Conservation (phyloP, 371 early-diverging fungal genomes). For the Smittium mucronatum region DNA sequence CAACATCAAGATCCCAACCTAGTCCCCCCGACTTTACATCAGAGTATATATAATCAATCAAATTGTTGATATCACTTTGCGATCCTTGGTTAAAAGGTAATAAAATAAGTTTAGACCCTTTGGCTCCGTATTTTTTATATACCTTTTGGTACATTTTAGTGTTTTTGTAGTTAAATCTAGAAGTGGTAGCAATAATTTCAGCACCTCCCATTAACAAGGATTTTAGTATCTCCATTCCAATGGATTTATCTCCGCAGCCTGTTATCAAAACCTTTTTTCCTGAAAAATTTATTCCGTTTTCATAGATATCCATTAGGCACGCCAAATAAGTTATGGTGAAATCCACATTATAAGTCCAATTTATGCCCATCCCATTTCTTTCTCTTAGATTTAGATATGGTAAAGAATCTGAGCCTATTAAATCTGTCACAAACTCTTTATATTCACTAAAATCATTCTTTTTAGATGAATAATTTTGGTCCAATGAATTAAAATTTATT, state of each 20-base stretch:
- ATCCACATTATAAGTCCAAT: conserved; percentile 28
- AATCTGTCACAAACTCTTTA: too few species aligned
- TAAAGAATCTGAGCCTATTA: too few species aligned
- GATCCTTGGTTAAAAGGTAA: conserved; percentile 94
- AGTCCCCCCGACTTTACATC: conserved; percentile 55
- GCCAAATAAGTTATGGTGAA: conserved; percentile 57
- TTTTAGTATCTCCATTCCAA: conserved; percentile 81
- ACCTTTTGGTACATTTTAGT: conserved; percentile 81
- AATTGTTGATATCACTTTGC: conserved; percentile 64
- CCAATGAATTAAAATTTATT: too few species aligned
- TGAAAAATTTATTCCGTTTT: conserved; percentile 72
- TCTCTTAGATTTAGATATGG: conserved; percentile 61
- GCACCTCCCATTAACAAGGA: conserved; percentile 83
- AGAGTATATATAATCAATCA: conserved; percentile 80
- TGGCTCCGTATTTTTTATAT: conserved; percentile 77
- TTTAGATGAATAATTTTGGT: too few species aligned
- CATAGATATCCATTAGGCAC: conserved; percentile 56
- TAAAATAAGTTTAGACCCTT: conserved; percentile 70
- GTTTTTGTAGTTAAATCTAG: conserved; percentile 65
- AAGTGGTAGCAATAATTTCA: conserved; percentile 85
- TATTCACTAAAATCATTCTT: too few species aligned
- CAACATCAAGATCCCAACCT: conserved; percentile 86
- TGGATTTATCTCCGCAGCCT: conserved; percentile 86
- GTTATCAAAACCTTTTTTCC: conserved; percentile 75
- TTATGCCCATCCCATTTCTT: conserved; percentile 34